Evolutionary conservation across 768 basidiomycete genomes (phyloP), one percentile per base, ranked within the genome.

Genomic region (Xerocomus brunneocitrinus): DNA sequence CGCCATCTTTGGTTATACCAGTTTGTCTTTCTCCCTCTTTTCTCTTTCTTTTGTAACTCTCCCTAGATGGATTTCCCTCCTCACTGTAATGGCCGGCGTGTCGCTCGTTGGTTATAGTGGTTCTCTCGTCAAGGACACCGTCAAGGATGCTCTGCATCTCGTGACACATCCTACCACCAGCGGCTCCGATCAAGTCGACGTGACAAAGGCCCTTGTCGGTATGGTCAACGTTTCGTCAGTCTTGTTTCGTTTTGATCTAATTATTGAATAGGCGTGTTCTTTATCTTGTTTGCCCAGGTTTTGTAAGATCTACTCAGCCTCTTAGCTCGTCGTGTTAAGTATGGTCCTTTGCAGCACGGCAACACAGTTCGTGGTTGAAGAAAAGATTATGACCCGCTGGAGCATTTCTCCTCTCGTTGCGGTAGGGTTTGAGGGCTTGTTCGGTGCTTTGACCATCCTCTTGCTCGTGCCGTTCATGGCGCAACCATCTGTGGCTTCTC

Each of bases 351-450:
- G 43, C 53, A 94, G 91, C 74, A 89, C 91, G 28, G 93, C 93
- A 51, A 82, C 84, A 9, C 93, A 95, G 67, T 95, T 95, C 66
- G 95, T 98, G 42, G 79, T 97, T 14, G 97, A 98, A 78, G 95
- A 98, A 74, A 95, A 90, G 76, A 94, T 98, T 61, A 85, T 98
- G 87, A 75, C 82, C 64, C 81, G 80, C 46, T 95, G 95, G 75
- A 77, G 83, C 32, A 87, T 98, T 38, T 82, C 84, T 43, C 95
- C 97, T 13, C 79, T 98, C 35, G 82, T 93, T 53, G 95, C 95
- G 10, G 97, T 98, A 56, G 94, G 95, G 24, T 90, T 80, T 57
- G 97, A 99, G 72, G 97, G 97, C 40, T 76, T 95, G 55, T 98
- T 95, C 65, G 97, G 97, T 52, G 74, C 85, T 19, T 59, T 89